Percentiles rank a stretch among this genome's conserved stretches.
phyloP scores from a whole-genome alignment of 2,329 filamentous ascomycete species.

The Coniella vitis region DNA sequence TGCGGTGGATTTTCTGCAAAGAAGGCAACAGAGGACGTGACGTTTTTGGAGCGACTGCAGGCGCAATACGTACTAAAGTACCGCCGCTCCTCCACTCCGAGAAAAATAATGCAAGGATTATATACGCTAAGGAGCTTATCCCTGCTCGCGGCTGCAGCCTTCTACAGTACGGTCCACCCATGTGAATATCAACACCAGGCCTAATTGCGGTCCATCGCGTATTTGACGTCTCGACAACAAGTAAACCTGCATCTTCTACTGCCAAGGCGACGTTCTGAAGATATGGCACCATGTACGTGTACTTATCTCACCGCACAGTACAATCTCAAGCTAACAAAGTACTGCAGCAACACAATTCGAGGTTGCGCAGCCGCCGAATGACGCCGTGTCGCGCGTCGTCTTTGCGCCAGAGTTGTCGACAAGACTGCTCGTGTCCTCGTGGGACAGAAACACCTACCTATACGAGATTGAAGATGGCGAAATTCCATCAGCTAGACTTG shows the following conservation, averaged over 20 bases:
- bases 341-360: conserved; percentile 66
- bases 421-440: conserved; percentile 83
- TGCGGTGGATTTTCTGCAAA: background rate
- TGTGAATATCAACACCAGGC: conserved; percentile 10
- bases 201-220: background rate
- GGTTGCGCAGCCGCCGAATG: conserved; percentile 71
- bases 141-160: conserved; percentile 8
- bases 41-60: background rate
- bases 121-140: conserved; percentile 3
- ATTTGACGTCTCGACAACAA: background rate
- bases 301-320: background rate
- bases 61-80: background rate
- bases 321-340: conserved; percentile 16
- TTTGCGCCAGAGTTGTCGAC: conserved; percentile 74
- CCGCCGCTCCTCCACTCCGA: conserved; percentile 7
- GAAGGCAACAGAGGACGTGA: background rate
- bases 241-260: background rate
- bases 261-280: background rate
- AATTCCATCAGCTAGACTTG: conserved; percentile 52
- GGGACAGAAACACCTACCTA: conserved; percentile 87
- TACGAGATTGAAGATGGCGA: conserved; percentile 66
- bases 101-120: conserved; percentile 13
- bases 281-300: conserved; percentile 36
- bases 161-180: background rate
- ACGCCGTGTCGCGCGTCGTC: conserved; percentile 79